Evolutionary conservation across 176 grass and related monocot genomes (phyloP).

Genomic region (Oryza glaberrima): DNA sequence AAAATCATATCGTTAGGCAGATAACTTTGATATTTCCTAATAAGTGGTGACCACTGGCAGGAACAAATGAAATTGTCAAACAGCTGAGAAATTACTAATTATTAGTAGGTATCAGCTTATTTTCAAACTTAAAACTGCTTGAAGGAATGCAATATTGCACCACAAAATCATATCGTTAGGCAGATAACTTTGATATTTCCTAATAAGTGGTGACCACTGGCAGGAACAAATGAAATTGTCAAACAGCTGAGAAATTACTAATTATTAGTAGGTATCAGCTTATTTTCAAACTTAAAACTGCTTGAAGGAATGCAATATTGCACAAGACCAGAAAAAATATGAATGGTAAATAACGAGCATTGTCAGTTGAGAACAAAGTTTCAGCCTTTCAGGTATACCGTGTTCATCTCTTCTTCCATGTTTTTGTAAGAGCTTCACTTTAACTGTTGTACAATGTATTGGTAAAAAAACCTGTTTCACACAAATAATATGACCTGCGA

Average conservation of each 20-base stretch:
- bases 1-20: neutral
- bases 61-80: neutral
- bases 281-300: neutral
- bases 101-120: neutral
- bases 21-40: conserved; percentile 15
- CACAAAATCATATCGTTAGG: neutral
- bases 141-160: neutral
- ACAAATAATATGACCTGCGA: neutral
- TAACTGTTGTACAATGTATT: neutral
- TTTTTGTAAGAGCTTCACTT: neutral
- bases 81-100: neutral
- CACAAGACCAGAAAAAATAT: neutral
- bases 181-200: conserved; percentile 15
- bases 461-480: neutral
- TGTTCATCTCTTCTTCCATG: neutral
- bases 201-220: neutral
- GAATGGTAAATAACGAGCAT: neutral
- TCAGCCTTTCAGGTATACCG: neutral
- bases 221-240: neutral
- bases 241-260: neutral
- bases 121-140: neutral
- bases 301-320: neutral
- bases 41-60: neutral
- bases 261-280: neutral
- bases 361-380: conserved; percentile 6